Percentiles rank a stretch among this genome's conserved stretches.
Evolutionary conservation across 2,329 filamentous ascomycete genomes (phyloP).

Genomic region (Fusarium anthophilum): DNA sequence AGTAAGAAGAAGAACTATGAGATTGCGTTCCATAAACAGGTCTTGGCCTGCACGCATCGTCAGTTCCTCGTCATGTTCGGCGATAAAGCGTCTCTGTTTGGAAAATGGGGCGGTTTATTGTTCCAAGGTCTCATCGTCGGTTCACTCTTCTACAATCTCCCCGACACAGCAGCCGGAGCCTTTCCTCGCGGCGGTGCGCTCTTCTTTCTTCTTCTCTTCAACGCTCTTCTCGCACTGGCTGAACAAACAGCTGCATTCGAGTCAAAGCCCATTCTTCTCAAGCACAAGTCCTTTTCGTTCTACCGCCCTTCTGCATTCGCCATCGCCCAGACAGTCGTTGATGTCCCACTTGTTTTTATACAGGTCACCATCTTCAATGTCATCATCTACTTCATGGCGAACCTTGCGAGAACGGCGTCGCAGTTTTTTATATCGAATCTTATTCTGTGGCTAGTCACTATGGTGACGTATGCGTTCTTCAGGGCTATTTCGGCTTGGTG

Average conservation of each 20-base stretch:
- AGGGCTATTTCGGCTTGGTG: conserved; percentile 67
- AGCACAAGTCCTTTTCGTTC: conserved; percentile 77
- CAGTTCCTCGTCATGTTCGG: conserved; percentile 84
- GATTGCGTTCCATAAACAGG: conserved; percentile 77
- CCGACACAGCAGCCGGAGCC: conserved; percentile 68
- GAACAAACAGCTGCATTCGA: conserved; percentile 75
- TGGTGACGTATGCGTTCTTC: conserved; percentile 68
- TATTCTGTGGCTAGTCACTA: conserved; percentile 67
- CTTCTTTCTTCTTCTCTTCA: conserved; percentile 64
- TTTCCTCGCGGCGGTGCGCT: conserved; percentile 62
- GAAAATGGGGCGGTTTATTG: conserved; percentile 82
- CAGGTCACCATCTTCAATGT: conserved; percentile 76
- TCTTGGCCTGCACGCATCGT: conserved; percentile 73
- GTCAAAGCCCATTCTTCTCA: conserved; percentile 71
- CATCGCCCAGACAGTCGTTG: conserved; percentile 64
- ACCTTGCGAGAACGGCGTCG: conserved; percentile 71
- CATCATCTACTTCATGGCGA: conserved; percentile 81
- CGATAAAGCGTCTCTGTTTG: conserved; percentile 78
- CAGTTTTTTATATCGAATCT: conserved; percentile 74
- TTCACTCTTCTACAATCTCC: conserved; percentile 78
- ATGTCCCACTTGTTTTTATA: conserved; percentile 69
- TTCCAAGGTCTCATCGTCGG: conserved; percentile 80
- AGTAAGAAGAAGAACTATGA: conserved; percentile 78
- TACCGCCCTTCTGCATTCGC: conserved; percentile 68
- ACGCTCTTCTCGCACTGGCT: conserved; percentile 74